Evolutionary conservation across 495 filamentous ascomycete genomes (phyloP).

Genomic region (Aspergillus biplanus): DNA sequence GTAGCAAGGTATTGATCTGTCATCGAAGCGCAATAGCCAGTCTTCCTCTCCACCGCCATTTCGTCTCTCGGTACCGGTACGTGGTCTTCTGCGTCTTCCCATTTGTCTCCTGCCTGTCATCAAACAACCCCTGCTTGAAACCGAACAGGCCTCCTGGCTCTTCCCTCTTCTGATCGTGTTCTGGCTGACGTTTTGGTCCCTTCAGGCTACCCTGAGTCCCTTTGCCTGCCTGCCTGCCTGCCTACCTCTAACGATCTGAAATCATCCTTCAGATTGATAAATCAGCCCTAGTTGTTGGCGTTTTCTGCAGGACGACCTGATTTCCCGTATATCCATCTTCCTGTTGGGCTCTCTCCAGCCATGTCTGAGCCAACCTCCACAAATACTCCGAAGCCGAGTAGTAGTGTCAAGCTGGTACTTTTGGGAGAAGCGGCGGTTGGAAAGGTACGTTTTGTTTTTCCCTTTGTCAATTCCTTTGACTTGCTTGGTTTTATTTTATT

Average conservation of each 20-base stretch:
- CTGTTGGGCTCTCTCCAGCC: constrained; percentile 27
- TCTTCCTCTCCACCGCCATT: constrained; percentile 28
- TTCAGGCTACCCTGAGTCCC: constrained; percentile 28
- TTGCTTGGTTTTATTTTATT: not conserved
- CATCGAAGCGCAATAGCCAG: constrained; percentile 5
- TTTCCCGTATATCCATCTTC: constrained; percentile 18
- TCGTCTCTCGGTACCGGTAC: constrained; percentile 26
- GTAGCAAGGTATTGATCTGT: constrained; percentile 15
- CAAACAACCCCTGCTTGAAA: constrained; percentile 24
- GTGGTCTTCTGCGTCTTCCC: constrained; percentile 19
- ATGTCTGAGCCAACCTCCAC: constrained; percentile 52
- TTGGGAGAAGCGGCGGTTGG: constrained; percentile 96
- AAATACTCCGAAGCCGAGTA: constrained; percentile 88
- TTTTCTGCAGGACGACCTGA: constrained; percentile 42
- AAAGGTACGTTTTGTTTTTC: constrained; percentile 67
- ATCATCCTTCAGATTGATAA: constrained; percentile 33
- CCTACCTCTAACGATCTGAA: constrained; percentile 30
- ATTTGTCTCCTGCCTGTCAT: constrained; percentile 21
- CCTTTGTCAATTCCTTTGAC: not conserved
- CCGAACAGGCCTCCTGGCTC: constrained; percentile 20
- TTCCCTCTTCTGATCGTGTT: constrained; percentile 19
- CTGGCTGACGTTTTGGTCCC: constrained; percentile 26
- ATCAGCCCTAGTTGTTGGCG: constrained; percentile 30
- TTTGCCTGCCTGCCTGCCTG: constrained; percentile 17
- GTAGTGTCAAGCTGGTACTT: constrained; percentile 97